Percentiles rank a stretch among this genome's conserved stretches.
These are phyloP conservation scores for Pestalotiopsis sp. DNA, from an alignment of 2,329 filamentous ascomycete genomes.

Conservation along the genomic window DNA sequence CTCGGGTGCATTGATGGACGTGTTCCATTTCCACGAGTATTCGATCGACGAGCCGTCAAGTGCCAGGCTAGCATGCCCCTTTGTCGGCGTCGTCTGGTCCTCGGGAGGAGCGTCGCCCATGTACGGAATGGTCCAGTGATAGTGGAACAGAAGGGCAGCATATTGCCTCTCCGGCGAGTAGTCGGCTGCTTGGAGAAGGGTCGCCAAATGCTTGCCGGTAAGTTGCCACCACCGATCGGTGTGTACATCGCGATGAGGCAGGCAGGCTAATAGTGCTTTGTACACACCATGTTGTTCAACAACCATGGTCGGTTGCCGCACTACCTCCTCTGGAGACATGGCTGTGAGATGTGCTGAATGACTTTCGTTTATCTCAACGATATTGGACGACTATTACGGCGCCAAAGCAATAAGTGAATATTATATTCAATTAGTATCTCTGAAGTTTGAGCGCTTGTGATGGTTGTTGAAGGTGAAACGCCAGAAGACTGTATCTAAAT, in stretches of 20 bases:
- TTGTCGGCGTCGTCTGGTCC: background rate
- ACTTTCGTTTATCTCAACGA: no score
- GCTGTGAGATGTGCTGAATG: background rate
- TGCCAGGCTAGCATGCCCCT: slow-evolving; percentile 8
- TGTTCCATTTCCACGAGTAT: slow-evolving; percentile 18
- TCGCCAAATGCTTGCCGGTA: slow-evolving; percentile 10
- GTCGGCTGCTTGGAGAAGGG: slow-evolving; percentile 14
- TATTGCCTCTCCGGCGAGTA: slow-evolving; percentile 15
- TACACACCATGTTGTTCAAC: background rate
- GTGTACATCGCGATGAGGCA: background rate
- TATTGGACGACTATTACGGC: background rate
- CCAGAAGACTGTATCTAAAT: background rate
- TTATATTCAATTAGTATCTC: background rate
- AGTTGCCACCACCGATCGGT: background rate
- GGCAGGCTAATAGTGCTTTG: background rate
- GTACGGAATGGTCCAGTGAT: slow-evolving; percentile 14
- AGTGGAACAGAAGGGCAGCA: slow-evolving; percentile 14
- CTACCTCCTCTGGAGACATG: background rate
- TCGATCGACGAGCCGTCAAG: slow-evolving; percentile 15
- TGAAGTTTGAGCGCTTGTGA: background rate
- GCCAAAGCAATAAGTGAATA: background rate
- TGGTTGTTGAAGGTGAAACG: background rate
- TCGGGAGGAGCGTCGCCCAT: slow-evolving; percentile 14
- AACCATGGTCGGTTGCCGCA: background rate
- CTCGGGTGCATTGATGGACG: background rate